A percentile compares a stretch with the other conserved stretches of the same genome.
These are phyloP conservation scores for Emmonsiellopsis sp. DNA, from an alignment of 2,329 filamentous ascomycete species.

Conservation along the genomic window DNA sequence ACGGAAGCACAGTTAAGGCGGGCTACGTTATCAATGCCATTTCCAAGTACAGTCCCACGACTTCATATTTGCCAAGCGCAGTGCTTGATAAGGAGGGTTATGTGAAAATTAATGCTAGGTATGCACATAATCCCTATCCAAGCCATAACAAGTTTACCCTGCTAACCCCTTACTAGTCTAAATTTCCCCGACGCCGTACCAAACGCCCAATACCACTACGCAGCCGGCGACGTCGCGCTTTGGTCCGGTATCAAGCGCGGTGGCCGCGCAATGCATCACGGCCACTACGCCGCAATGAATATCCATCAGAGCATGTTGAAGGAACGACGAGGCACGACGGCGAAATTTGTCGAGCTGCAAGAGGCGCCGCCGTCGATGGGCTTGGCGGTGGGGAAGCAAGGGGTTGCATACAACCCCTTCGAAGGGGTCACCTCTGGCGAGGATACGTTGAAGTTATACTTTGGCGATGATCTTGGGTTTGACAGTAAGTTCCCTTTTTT, in stretches of 20 bases:
- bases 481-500: slow-evolving; percentile 22
- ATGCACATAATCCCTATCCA: slow-evolving; percentile 17
- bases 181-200: slow-evolving; percentile 44
- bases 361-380: slow-evolving; percentile 57
- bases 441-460: slow-evolving; percentile 54
- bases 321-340: slow-evolving; percentile 22
- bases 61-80: slow-evolving; percentile 49
- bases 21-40: slow-evolving; percentile 61
- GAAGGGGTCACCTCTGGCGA: slow-evolving; percentile 50
- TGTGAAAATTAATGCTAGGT: slow-evolving; percentile 51
- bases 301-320: slow-evolving; percentile 49
- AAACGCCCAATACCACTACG: slow-evolving; percentile 54
- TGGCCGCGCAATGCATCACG: slow-evolving; percentile 62
- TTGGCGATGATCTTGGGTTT: slow-evolving; percentile 57
- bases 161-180: slow-evolving; percentile 29
- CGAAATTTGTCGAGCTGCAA: slow-evolving; percentile 40
- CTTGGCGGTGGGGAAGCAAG: slow-evolving; percentile 59
- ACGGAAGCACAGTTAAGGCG: slow-evolving; percentile 50
- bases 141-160: not conserved
- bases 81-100: slow-evolving; percentile 54
- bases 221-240: slow-evolving; percentile 55
- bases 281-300: slow-evolving; percentile 55
- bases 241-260: slow-evolving; percentile 72
- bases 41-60: slow-evolving; percentile 52
- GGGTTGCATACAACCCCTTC: slow-evolving; percentile 50